Base-by-base conservation (phyloP, 768 basidiomycete species). In the Rhodocollybia butyracea region DNA sequence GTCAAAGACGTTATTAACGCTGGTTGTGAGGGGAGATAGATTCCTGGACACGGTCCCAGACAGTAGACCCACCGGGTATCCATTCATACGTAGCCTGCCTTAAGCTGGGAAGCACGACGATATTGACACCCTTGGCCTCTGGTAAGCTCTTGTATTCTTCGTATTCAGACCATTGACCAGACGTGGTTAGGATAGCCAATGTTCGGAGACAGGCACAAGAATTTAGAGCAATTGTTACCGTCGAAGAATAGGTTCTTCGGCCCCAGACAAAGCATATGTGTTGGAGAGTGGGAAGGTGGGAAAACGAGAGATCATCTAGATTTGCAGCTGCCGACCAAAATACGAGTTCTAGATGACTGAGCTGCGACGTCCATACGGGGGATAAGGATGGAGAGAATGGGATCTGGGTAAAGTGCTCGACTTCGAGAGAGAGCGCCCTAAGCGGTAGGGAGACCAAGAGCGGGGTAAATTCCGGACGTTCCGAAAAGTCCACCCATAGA, bases 251-350 rank as follows among this genome's bases (percentile, higher is more conserved):
- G 6, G 22, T 36, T 32, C 34, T 31, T 22, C 34, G n/a, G 24
- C 53, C 53, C 53, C 53, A 54, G 5, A 42, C 41, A 21, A 54
- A 54, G n/a, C 53, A 54, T 17, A 54, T 36, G 21, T 54, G 53
- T n/a, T 32, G 43, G 22, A 54, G 53, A 3, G 2, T 21, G 15
- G 53, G 53, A 31, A 54, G n/a, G 32, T 36, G 24, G 21, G 13
- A 29, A 32, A 54, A 46, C 24, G 41, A 38, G 8, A 45, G 29
- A 17, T 15, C 15, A 34, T 43, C 27, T 13, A 42, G 31, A 36
- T 36, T 29, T 36, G 31, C 27, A 6, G n/a, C 53, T 32, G 30
- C 39, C 15, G 42, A 17, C 53, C 53, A 54, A 32, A 54, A 54
- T 21, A 54, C 34, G 19, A 54, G 32, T 13, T 54, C 53, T 15